Evolutionary conservation across 2,329 filamentous ascomycete species (phyloP).

Genomic region (Plenodomus tracheiphilus): DNA sequence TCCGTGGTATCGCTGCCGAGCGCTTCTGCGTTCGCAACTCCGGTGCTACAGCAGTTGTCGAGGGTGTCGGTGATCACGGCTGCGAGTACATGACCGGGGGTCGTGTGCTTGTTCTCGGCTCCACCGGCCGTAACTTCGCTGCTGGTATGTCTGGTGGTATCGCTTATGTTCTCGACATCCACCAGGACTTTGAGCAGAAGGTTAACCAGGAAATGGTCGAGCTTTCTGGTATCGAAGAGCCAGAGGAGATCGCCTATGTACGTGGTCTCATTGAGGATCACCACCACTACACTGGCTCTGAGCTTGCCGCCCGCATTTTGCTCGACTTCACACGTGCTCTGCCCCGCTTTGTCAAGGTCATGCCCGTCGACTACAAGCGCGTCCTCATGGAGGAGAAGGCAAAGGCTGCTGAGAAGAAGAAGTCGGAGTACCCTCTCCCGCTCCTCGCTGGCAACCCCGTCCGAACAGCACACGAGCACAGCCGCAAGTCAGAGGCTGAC

Average conservation of each 20-base stretch:
- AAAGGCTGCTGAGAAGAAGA: constrained; percentile 83
- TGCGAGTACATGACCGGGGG: constrained; percentile 99
- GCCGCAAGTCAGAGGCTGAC: constrained; percentile 59
- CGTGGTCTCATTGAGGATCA: constrained; percentile 94
- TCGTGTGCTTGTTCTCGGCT: constrained; percentile 82
- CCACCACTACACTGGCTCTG: constrained; percentile 96
- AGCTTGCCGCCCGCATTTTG: constrained; percentile 87
- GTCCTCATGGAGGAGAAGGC: constrained; percentile 83
- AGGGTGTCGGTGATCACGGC: constrained; percentile 93
- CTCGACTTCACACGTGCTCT: constrained; percentile 94
- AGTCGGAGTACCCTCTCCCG: constrained; percentile 79
- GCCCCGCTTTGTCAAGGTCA: constrained; percentile 87
- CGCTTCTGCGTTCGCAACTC: constrained; percentile 97
- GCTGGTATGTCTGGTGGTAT: constrained; percentile 99
- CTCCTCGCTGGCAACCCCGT: constrained; percentile 69
- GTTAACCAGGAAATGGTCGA: constrained; percentile 99
- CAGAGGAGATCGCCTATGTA: constrained; percentile 84
- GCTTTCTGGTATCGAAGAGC: constrained; percentile 79
- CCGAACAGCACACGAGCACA: constrained; percentile 56
- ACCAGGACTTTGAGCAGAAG: constrained; percentile 87
- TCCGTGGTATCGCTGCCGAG: constrained; percentile 95
- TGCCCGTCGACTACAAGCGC: constrained; percentile 95
- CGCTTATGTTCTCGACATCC: constrained; percentile 88
- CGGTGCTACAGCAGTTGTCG: constrained; percentile 91
- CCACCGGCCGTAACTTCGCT: constrained; percentile 93